These are phyloP conservation scores for Suillus alpinus DNA, from an alignment of 768 basidiomycete genomes.

Conservation along the genomic window DNA sequence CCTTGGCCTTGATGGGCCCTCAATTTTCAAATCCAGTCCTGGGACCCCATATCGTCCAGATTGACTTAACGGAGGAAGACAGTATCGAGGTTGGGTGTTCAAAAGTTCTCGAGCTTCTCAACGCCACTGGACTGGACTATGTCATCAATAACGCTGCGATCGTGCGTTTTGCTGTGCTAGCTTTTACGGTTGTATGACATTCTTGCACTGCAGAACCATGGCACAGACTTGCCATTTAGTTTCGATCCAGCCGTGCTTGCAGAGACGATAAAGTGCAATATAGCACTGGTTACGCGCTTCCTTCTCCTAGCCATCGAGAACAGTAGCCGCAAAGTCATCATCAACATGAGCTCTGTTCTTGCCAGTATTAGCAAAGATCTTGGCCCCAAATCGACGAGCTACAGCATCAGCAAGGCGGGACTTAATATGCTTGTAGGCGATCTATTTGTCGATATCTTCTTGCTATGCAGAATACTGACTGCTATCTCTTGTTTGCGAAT, in stretches of 20 bases:
- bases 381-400: slow-evolving; percentile 4
- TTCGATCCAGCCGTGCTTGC: slow-evolving; percentile 17
- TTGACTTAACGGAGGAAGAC: slow-evolving; percentile 28
- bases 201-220: slow-evolving; percentile 15
- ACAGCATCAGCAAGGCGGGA: slow-evolving; percentile 15
- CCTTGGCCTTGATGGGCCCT: slow-evolving; percentile 12
- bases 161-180: slow-evolving; percentile 21
- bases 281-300: slow-evolving; percentile 30
- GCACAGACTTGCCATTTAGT: slow-evolving; percentile 24
- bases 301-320: slow-evolving; percentile 35
- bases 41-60: slow-evolving; percentile 29
- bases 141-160: slow-evolving; percentile 39
- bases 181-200: neutral
- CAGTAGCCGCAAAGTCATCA: slow-evolving; percentile 30
- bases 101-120: slow-evolving; percentile 23
- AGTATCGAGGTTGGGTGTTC: slow-evolving; percentile 25
- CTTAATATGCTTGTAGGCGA: slow-evolving; percentile 14
- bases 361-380: slow-evolving; percentile 26
- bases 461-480: neutral
- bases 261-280: slow-evolving; percentile 26
- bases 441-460: slow-evolving; percentile 15
- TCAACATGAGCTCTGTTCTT: slow-evolving; percentile 34
- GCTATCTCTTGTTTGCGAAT: neutral
- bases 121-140: slow-evolving; percentile 31
- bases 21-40: slow-evolving; percentile 13